A percentile compares a stretch with the other conserved stretches of the same genome.
These are phyloP conservation scores for Eucalyptus curtisii DNA, from an alignment of 345 rosid genomes.

Conservation along the genomic window DNA sequence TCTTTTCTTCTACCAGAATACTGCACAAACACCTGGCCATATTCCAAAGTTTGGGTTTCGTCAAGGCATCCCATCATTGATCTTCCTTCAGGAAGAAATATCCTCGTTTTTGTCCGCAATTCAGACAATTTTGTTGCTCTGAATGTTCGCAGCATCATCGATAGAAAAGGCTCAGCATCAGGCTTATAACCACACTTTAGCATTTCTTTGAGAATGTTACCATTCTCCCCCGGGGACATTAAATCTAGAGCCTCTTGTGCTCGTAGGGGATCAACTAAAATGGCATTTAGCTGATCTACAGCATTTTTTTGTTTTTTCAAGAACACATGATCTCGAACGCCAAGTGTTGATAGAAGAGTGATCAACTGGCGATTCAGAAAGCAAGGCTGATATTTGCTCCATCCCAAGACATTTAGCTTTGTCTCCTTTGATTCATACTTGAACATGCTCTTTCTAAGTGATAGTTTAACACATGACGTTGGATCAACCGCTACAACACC, in stretches of 20 bases:
- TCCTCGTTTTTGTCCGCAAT: slow-evolving; percentile 54
- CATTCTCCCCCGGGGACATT: slow-evolving; percentile 65
- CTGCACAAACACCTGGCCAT: slow-evolving; percentile 76
- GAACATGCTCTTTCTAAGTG: slow-evolving; percentile 42
- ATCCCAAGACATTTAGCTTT: slow-evolving; percentile 42
- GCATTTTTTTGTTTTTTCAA: slow-evolving; percentile 54
- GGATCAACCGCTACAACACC: slow-evolving; percentile 66
- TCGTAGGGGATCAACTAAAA: slow-evolving; percentile 40
- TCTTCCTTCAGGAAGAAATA: slow-evolving; percentile 49
- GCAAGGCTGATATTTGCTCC: slow-evolving; percentile 58
- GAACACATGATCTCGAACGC: slow-evolving; percentile 28
- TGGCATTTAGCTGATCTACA: slow-evolving; percentile 45
- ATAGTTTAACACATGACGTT: slow-evolving; percentile 25
- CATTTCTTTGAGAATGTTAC: slow-evolving; percentile 52
- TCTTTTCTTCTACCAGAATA: slow-evolving; percentile 4
- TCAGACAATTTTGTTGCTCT: slow-evolving; percentile 67
- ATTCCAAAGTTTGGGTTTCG: slow-evolving; percentile 58
- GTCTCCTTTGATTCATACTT: slow-evolving; percentile 34
- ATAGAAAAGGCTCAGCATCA: slow-evolving; percentile 68
- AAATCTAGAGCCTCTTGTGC: slow-evolving; percentile 70
- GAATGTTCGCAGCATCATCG: slow-evolving; percentile 86
- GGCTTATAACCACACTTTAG: slow-evolving; percentile 63
- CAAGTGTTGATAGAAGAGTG: slow-evolving; percentile 44
- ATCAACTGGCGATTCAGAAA: slow-evolving; percentile 57
- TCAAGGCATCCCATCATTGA: slow-evolving; percentile 91